Base-by-base conservation (phyloP, 352 stramenopile genomes). In the Globisporangium okanoganense region DNA sequence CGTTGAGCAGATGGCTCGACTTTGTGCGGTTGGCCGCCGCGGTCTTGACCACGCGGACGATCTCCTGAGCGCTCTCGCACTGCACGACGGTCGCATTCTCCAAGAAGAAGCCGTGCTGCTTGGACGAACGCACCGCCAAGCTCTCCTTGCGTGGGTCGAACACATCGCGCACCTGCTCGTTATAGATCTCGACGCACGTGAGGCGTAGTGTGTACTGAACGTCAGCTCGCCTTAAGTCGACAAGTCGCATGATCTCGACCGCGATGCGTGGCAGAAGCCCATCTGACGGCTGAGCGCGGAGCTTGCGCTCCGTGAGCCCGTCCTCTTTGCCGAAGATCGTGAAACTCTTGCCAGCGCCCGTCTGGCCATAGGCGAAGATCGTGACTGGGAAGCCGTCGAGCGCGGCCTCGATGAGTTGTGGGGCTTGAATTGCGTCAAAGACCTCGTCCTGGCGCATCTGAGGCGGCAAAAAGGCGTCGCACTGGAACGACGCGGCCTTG, bases 151-250 rank as follows among this genome's bases (percentile, higher is more conserved):
- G 78, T 7, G 78, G 61, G 24, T 88, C 79, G 35, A 89, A 89
- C 5, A 88, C 67, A 50, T 90, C 82, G 3, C 74, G 71, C 22
- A 90, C 79, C 51, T 78, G 69, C 51, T 90, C 82, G 47, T 89
- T 90, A 75, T 90, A 92, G 56, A 92, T 87, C 65, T 92, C 82
- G 33, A 90, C 79, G 58, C 78, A 88, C 9, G 79, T 87, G 44
- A 92, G 70, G 24, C 82, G 82, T 13, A 90, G 41, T 0, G 70
- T 85, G 53, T 87, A 90, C 38, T 76, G 72, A n/a, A 81, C 63
- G 16, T 82, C 56, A 18, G 64, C 51, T 0, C 62, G 67, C 7
- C 75, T 65, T 25, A 56, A 50, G 24, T 77, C 69, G 57, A 88
- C 76, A n/a, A 71, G 31, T 9, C 71, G 57, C 78, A 89, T 90